These are phyloP conservation scores for Cutaneotrichosporon mucoides DNA, from an alignment of 1,284 basidiomycete species.

Conservation along the genomic window DNA sequence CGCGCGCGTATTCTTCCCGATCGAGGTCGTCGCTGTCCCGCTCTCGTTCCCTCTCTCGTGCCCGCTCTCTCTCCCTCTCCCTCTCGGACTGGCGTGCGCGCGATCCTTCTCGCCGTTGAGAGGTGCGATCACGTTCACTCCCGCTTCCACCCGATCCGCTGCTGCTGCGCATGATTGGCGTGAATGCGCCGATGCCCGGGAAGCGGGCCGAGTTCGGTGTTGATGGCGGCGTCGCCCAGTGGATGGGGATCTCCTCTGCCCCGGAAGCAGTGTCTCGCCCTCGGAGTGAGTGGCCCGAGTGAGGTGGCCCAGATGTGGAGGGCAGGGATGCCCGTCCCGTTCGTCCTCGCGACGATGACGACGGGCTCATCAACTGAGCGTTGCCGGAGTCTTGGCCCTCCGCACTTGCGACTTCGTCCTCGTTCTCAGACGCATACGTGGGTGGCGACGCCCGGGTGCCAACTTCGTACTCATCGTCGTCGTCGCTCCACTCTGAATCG, in stretches of 20 bases:
- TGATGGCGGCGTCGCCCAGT: conserved; percentile 7
- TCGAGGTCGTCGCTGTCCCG: too few species aligned
- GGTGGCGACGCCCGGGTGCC: neutral
- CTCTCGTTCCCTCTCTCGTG: too few species aligned
- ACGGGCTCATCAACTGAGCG: too few species aligned
- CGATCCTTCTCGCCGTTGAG: neutral
- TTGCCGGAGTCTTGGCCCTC: too few species aligned
- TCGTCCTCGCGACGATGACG: too few species aligned
- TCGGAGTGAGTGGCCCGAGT: neutral
- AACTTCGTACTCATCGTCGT: conserved; percentile 4
- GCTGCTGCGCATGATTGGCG: neutral
- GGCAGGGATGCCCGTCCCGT: too few species aligned
- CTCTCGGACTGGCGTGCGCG: neutral
- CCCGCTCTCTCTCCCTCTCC: neutral
- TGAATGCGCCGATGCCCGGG: neutral
- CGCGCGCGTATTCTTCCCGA: neutral
- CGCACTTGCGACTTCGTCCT: neutral
- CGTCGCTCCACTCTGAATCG: conserved; percentile 4
- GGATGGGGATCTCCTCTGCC: conserved; percentile 1
- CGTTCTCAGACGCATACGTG: neutral
- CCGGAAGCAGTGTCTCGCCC: neutral
- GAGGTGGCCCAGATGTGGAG: too few species aligned
- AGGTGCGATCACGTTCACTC: neutral
- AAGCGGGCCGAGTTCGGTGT: conserved; percentile 1
- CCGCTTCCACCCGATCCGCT: too few species aligned